Evolutionary conservation across 2,329 filamentous ascomycete species (phyloP).

Genomic region (Herpotrichia juniperi): DNA sequence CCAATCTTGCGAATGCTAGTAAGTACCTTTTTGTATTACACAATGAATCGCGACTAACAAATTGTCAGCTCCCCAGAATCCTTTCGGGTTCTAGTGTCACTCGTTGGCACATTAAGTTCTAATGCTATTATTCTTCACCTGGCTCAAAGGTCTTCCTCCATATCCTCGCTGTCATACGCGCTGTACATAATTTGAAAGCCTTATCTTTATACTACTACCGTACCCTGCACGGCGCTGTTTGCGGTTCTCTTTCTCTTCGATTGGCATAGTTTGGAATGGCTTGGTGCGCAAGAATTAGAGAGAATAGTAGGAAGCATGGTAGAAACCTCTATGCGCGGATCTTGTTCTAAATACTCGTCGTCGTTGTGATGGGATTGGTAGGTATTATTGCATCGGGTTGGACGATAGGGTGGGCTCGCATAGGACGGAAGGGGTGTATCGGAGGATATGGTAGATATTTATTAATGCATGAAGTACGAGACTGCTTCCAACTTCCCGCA

Average conservation of each 20-base stretch:
- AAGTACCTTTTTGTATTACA: slow-evolving; percentile 58
- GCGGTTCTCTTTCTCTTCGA: slow-evolving; percentile 2
- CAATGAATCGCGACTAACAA: slow-evolving; percentile 11
- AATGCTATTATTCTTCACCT: not conserved
- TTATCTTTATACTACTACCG: slow-evolving; percentile 2
- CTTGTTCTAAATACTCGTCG: not conserved
- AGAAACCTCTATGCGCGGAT: not conserved
- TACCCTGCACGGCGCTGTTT: slow-evolving; percentile 11
- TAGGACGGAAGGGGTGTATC: not conserved
- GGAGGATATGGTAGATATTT: not conserved
- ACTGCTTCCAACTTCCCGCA: not conserved
- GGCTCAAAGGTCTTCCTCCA: not conserved
- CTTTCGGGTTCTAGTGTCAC: slow-evolving; percentile 67
- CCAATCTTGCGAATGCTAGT: slow-evolving; percentile 95
- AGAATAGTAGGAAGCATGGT: not conserved
- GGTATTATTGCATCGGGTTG: not conserved
- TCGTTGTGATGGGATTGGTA: not conserved
- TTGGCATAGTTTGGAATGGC: slow-evolving; percentile 5
- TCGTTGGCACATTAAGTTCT: slow-evolving; percentile 1
- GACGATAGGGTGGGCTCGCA: too few relatives aligned
- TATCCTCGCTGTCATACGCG: slow-evolving; percentile 8
- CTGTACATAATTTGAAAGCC: slow-evolving; percentile 21
- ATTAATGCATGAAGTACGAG: slow-evolving; percentile 21
- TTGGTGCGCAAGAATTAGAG: not conserved
- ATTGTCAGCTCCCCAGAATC: slow-evolving; percentile 69